Conservation (phyloP, 2,329 filamentous ascomycete genomes). For the Dactylellina drechsleri region DNA sequence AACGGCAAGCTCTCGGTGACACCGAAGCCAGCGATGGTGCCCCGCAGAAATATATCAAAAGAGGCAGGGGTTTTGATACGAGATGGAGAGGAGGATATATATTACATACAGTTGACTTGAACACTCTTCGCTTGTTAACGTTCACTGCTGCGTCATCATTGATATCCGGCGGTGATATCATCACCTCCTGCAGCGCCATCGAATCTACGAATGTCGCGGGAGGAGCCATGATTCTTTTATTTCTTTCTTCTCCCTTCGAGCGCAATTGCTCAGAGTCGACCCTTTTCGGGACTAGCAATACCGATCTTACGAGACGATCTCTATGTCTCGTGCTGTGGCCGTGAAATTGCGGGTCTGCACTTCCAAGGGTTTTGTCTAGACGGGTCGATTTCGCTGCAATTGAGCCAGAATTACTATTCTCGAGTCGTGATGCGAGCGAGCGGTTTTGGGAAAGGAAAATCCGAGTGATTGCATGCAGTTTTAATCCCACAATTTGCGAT, state of each 20-base stretch:
- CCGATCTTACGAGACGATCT: constrained; percentile 2
- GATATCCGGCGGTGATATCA: constrained; percentile 45
- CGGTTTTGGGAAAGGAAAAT: neutral
- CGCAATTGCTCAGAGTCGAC: neutral
- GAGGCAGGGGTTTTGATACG: constrained; percentile 26
- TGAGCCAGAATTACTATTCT: constrained; percentile 13
- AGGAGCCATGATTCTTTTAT: constrained; percentile 37
- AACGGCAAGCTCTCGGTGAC: constrained; percentile 45
- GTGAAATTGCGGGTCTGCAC: constrained; percentile 27
- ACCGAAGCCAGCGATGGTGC: constrained; percentile 49
- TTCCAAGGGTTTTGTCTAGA: constrained; percentile 5
- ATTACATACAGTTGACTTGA: constrained; percentile 49
- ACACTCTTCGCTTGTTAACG: constrained; percentile 30
- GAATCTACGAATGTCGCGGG: constrained; percentile 50
- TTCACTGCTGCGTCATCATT: constrained; percentile 6
- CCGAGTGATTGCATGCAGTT: neutral
- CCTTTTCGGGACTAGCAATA: constrained; percentile 17
- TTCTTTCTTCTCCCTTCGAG: neutral
- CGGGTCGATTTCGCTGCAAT: constrained; percentile 3
- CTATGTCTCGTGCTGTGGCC: constrained; percentile 15
- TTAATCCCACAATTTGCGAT: neutral
- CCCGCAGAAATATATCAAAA: constrained; percentile 23
- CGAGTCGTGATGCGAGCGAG: constrained; percentile 2
- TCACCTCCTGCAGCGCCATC: constrained; percentile 53
- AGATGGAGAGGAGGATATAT: constrained; percentile 13